phyloP scores from a whole-genome alignment of 495 filamentous ascomycete species.

The Delitschia confertaspora region DNA sequence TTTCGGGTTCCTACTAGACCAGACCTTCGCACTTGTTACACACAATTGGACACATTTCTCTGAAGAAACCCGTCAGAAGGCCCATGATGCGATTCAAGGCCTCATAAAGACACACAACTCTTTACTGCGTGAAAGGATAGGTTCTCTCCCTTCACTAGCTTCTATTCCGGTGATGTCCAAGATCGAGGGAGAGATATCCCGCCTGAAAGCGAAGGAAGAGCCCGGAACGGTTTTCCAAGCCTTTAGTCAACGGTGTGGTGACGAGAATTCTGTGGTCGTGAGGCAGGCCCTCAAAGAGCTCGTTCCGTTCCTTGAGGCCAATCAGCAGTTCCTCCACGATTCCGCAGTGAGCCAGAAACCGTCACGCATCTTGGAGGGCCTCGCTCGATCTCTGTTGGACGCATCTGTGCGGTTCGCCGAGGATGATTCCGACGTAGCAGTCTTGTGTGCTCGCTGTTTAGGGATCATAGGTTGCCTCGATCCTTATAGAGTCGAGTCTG shows the following conservation, averaged over 20 bases:
- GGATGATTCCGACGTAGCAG: slow-evolving; percentile 52
- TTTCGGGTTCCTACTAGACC: slow-evolving; percentile 69
- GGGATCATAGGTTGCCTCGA: slow-evolving; percentile 87
- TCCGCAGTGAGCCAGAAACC: slow-evolving; percentile 81
- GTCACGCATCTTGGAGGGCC: slow-evolving; percentile 57
- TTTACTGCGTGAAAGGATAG: slow-evolving; percentile 54
- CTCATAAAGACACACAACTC: slow-evolving; percentile 53
- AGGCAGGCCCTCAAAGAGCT: slow-evolving; percentile 71
- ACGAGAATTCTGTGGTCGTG: slow-evolving; percentile 79
- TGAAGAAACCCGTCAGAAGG: slow-evolving; percentile 46
- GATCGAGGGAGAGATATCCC: slow-evolving; percentile 52
- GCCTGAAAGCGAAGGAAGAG: slow-evolving; percentile 52
- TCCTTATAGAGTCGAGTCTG: slow-evolving; percentile 75
- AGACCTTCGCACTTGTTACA: slow-evolving; percentile 77
- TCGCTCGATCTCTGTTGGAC: slow-evolving; percentile 73
- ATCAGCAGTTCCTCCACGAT: slow-evolving; percentile 75
- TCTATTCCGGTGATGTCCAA: slow-evolving; percentile 60
- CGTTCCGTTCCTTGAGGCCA: slow-evolving; percentile 54
- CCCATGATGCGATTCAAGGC: slow-evolving; percentile 51
- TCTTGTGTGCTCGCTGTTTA: slow-evolving; percentile 68
- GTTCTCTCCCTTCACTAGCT: slow-evolving; percentile 67
- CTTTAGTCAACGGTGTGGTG: slow-evolving; percentile 61
- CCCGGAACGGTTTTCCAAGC: slow-evolving; percentile 55
- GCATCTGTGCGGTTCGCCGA: slow-evolving; percentile 70
- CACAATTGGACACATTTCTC: slow-evolving; percentile 68